Conservation (phyloP, 345 rosid species). For the Heritiera littoralis region DNA sequence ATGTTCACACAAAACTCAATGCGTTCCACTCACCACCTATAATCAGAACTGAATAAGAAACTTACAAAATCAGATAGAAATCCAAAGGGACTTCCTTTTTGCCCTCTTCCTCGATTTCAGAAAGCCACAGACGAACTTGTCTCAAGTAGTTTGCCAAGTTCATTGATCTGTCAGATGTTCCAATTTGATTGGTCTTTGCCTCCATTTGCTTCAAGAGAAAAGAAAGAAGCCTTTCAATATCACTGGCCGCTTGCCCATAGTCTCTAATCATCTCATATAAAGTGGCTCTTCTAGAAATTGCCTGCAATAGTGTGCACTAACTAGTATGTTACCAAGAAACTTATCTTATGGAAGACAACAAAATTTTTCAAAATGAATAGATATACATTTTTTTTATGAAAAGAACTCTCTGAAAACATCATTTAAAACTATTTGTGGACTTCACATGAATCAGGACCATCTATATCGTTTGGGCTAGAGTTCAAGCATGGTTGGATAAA, state of each 20-base stretch:
- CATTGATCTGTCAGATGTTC: slow-evolving; percentile 48
- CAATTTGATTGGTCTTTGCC: slow-evolving; percentile 46
- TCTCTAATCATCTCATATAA: slow-evolving; percentile 88
- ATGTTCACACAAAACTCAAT: background rate
- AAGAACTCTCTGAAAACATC: background rate
- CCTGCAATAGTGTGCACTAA: slow-evolving; percentile 42
- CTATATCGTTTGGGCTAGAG: background rate
- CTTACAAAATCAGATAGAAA: slow-evolving; percentile 93
- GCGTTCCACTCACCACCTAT: background rate
- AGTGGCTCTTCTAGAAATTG: slow-evolving; percentile 85
- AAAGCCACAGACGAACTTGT: slow-evolving; percentile 61
- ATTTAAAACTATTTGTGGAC: background rate
- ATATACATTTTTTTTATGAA: background rate
- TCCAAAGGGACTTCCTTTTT: slow-evolving; percentile 73
- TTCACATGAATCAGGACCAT: background rate
- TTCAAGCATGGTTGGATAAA: background rate
- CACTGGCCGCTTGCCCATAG: slow-evolving; percentile 79
- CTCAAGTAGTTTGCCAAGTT: slow-evolving; percentile 60
- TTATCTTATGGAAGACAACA: slow-evolving; percentile 8
- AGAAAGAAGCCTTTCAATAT: slow-evolving; percentile 65
- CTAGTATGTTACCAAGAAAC: slow-evolving; percentile 17
- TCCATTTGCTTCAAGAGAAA: slow-evolving; percentile 65
- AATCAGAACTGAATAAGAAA: slow-evolving; percentile 15
- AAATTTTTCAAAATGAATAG: background rate
- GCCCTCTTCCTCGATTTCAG: slow-evolving; percentile 70